Evolutionary conservation across 495 filamentous ascomycete genomes (phyloP), one percentile per base, ranked within the genome.

Genomic region (Immersiella caudata): DNA sequence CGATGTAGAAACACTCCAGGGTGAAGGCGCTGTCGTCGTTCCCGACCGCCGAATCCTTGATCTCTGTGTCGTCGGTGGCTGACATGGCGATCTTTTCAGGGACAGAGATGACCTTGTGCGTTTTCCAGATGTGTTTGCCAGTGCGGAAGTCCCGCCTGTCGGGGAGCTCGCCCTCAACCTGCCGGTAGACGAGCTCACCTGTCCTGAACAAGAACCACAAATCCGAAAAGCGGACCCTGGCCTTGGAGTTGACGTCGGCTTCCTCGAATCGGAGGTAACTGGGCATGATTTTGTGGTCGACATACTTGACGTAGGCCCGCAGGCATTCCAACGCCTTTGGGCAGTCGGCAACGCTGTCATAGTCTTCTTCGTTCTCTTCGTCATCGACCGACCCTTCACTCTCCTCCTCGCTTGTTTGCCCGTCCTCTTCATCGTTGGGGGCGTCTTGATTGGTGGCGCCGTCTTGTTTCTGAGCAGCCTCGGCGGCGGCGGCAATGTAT

Each of bases 1-100:
- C 87, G 25, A 90, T 79, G 57, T 85, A 85, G 35, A 82, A 76
- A 57, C 73, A 78, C 0, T 65, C 64, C 1, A 68, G 24, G 6
- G 51, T 60, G 58, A 67, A 67, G 46, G 60, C 58, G 16, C 25
- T 12, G 46, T 62, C 46, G 12, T 62, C 58, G 50, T 67, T 64
- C 36, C 26, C 46, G 9, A 52, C 40, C 11, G 61, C 61, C 5
- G 61, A 33, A 18, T 64, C 61, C 51, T 29, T 25, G n/a, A 64
- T 64, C 46, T 64, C 61, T 12, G 61, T 64, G 24, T 64, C 61
- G 46, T 64, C 61, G 16, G 61, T 29, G 1, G 49, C 61, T 4
- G 61, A 52, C 9, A 24, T 14, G 9, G 40, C 50, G 9, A 64
- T 7, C n/a, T 49, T 25, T 35, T 64, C 61, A 18, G 61, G 61